Evolutionary conservation across 2,329 filamentous ascomycete species (phyloP).

Genomic region (Xylaria polymorpha): DNA sequence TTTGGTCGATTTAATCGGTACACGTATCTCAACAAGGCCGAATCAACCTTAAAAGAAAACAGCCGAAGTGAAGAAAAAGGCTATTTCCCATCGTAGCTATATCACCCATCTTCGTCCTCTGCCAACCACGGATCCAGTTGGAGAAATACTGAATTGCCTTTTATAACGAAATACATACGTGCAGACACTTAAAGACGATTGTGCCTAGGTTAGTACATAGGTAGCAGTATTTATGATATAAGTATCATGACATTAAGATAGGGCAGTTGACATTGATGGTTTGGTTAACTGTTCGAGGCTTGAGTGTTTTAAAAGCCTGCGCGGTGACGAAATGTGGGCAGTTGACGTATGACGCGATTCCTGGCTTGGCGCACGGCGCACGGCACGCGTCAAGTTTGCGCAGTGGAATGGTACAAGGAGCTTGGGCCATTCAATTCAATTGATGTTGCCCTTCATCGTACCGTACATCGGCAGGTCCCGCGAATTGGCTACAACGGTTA

Average conservation of each 20-base stretch:
- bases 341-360: conserved; percentile 4
- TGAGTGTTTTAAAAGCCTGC: background rate
- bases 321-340: conserved; percentile 13
- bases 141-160: background rate
- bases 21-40: background rate
- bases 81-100: background rate
- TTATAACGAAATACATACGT: background rate
- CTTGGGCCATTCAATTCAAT: conserved; percentile 4
- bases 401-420: background rate
- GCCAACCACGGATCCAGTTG: background rate
- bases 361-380: conserved; percentile 14
- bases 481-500: conserved; percentile 3
- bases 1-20: background rate
- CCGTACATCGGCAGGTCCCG: background rate
- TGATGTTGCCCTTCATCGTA: no score
- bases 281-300: no score
- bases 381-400: conserved; percentile 11
- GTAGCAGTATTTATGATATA: no score
- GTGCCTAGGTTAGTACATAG: no score
- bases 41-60: background rate
- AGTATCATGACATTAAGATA: background rate
- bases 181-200: background rate
- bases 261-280: background rate
- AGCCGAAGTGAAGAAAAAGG: no score
- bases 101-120: background rate